Conservation (phyloP, 495 filamentous ascomycete species). For the Annulohypoxylon moriforme region DNA sequence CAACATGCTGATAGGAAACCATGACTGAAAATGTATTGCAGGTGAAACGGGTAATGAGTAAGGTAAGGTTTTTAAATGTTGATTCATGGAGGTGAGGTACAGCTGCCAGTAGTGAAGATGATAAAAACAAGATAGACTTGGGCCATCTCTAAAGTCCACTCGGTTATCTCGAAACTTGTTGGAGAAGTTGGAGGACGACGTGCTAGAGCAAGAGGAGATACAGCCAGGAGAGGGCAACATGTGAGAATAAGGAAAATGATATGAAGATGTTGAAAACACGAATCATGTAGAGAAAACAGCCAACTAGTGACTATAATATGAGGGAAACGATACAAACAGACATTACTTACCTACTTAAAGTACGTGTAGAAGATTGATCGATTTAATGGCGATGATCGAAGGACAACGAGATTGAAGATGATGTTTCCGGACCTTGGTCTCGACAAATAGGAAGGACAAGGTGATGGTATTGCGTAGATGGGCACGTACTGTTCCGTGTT, state of each 20-base stretch:
- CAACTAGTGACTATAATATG: neutral
- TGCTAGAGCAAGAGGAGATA: neutral
- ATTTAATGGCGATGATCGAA: neutral
- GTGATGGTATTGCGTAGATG: neutral
- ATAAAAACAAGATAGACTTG: no score
- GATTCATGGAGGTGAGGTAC: no score
- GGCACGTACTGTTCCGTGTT: neutral
- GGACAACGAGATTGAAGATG: neutral
- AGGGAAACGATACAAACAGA: neutral
- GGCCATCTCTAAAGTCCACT: no score
- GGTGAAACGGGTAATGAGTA: no score
- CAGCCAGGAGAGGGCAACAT: neutral
- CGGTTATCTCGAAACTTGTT: no score
- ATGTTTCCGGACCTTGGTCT: neutral
- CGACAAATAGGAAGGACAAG: neutral
- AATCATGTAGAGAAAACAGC: neutral
- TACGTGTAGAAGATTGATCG: neutral
- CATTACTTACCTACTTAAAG: neutral
- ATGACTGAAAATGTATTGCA: no score
- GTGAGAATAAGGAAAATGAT: neutral
- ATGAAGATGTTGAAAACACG: neutral
- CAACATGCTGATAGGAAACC: neutral
- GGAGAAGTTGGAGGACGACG: no score
- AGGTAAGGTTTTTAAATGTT: no score
- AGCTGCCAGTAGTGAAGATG: no score